Evolutionary conservation across 805 yeast genomes (phyloP), one percentile per base, ranked within the genome.

Genomic region (Hanseniaspora meyeri): DNA sequence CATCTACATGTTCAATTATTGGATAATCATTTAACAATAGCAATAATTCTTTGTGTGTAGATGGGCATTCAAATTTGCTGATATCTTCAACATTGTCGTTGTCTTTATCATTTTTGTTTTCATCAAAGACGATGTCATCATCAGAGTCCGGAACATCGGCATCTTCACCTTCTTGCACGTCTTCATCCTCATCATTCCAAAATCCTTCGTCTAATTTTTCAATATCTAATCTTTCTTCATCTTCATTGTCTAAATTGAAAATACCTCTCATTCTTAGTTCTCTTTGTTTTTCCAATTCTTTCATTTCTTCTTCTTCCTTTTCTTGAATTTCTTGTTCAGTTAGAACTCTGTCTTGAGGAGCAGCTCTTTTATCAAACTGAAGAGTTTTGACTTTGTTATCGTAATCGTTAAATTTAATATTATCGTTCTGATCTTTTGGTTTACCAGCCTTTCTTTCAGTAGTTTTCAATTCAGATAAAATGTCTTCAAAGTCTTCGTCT

Each of bases 291-390:
- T 87, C 90, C 61, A 85, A 69, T 62, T 77, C 74, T 61, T 79
- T 78, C 72, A 75, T 71, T 62, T 76, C 78, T n/a, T 79, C 84
- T 19, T 74, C 76, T 61, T 77, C 77, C 64, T 85, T 91, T 42
- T 74, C 71, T 49, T 71, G 72, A 12, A 84, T 55, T 66, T 86
- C 93, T 67, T 85, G 89, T 2, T 77, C 82, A 1, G 93, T 85
- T 66, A 85, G 84, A 1, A 91, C 84, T 70, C 90, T 76, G 56
- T 85, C 91, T 24, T 90, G 81, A 36, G 93, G 93, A 1, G 77
- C 89, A 11, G 93, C 83, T 65, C 90, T 76, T 68, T 81, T 80
- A 59, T 86, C 93, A 63, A 82, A 72, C 2, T 80, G 77, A 59
- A 85, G 74, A 64, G 81, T 84, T 60, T 80, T 76, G 19, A 85